Evolutionary conservation across 208 protist genomes (phyloP), one percentile per base, ranked within the genome.

Genomic region (Acanthamoeba castellanii): DNA sequence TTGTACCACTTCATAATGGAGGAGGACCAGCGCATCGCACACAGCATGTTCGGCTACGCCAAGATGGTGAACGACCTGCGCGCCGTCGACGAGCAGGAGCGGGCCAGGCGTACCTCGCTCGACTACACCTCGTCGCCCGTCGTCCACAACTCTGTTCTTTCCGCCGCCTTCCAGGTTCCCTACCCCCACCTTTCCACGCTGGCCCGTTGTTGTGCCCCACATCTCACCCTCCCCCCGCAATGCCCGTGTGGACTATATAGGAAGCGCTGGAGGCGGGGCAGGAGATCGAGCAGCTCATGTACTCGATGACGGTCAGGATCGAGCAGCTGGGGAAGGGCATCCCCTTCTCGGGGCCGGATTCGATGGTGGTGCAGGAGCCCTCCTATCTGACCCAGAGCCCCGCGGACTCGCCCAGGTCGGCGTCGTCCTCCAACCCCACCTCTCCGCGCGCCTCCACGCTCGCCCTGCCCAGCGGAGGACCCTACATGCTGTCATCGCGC

Each of bases 21-120:
- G 22, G 52, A 74, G 25, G 85, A 92, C 37, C 59, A 92, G 45
- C 52, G 61, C 18, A 92, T 92, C 27, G 85, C 85, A 13, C 61
- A 92, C 61, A 52, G 42, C 85, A 92, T 92, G 85, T 92, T 92
- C 55, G 32, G 20, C 85, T 92, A 92, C 57, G 61, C 55, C 52
- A 66, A 42, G 45, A 34, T 72, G 59, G 61, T 92, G 7, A 55
- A 37, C n/a, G 85, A 92, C 13, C 59, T 92, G 37, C 85, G 85
- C 52, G 37, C 30, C 47, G 47, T 72, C 59, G 85, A 92, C 27
- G 85, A 92, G 25, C 30, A 72, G 85, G 61, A 92, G 20, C 85
- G 85, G 27, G 25, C 11, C 22, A 20, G 52, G 37, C 27, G 85
- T 0, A 32, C 45, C 4, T 72, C 61, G 30, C 34, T 92, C 59